Base-by-base conservation (phyloP, 2,329 filamentous ascomycete genomes). In the Alternaria rosae region DNA sequence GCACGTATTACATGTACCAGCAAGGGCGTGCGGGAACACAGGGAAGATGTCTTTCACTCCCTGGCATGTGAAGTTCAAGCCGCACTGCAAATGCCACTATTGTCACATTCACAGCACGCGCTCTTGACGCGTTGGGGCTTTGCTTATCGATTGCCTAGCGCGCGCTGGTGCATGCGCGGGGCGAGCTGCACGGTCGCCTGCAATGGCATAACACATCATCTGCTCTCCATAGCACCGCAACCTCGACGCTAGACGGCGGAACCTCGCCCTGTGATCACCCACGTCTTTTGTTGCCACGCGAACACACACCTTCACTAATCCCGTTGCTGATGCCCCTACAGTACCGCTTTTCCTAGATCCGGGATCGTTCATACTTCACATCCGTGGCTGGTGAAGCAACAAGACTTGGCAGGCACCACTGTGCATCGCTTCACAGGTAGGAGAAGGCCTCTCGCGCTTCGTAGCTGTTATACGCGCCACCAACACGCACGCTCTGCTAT, bases 121-220 rank as follows among this genome's bases (percentile, higher is more conserved):
- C 58, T 66, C 58, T 25, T 59, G 61, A 65, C 62, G 64, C 61
- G 61, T 54, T 53, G 26, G 45, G n/a, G 30, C 30, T 6, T 38
- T 25, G 47, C 66, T 69, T 65, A 70, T 72, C 70, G 69, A 71
- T 71, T 68, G 53, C 51, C 57, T 67, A 65, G 68, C 48, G 64
- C 62, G 57, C 44, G 26, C 28, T 59, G 57, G 58, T 44, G 59
- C 62, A 54, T 59, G 57, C 56, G 63, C 63, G 66, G 62, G 66
- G 66, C 61, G 48, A 44, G 48, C 54, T 61, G 64, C 64, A 66
- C 58, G 61, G 66, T 61, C 62, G 63, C 61, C 61, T 65, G 57
- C 61, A 54, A 67, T 65, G 30, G 68, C 65, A 64, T 70, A 70
- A 67, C 65, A 66, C 70, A 73, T 74, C 71, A 74, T 73, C 68